These are phyloP conservation scores for Corymbia calophylla DNA, from an alignment of 441 rosid species.

Conservation along the genomic window DNA sequence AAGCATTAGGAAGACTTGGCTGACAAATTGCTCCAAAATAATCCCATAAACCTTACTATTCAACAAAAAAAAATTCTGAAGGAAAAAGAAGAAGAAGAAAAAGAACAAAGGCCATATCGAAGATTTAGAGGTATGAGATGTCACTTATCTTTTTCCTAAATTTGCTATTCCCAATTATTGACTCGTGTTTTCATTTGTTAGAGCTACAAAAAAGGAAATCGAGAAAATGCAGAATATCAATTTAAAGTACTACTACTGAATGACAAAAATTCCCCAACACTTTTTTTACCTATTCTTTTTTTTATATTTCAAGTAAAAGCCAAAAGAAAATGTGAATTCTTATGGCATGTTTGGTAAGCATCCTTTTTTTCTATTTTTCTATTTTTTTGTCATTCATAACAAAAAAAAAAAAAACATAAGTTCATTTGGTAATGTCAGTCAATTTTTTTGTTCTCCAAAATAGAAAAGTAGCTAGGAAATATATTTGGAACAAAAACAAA, in stretches of 20 bases:
- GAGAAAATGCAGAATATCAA: not conserved
- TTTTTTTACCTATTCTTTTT: not conserved
- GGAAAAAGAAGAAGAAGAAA: not conserved
- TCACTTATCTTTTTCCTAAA: not conserved
- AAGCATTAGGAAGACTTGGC: not conserved
- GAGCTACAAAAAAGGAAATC: not conserved
- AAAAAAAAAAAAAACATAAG: no score
- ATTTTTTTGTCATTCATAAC: no score
- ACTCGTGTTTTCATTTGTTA: not conserved
- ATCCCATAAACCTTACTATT: no score
- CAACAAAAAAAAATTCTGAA: not conserved
- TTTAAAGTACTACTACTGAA: not conserved
- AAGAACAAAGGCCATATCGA: not conserved
- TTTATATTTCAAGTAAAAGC: not conserved
- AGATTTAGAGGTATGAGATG: not conserved
- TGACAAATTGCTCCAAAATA: no score
- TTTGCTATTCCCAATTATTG: not conserved
- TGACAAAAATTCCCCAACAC: not conserved
- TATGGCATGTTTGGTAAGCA: not conserved
- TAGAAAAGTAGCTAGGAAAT: not conserved
- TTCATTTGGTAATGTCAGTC: no score
- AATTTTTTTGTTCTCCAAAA: no score
- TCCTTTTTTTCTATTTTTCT: no score
- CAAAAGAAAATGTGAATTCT: not conserved
- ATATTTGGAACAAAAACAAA: accelerated